These are phyloP conservation scores for Sarocladium oryzae DNA, from an alignment of 2,329 filamentous ascomycete species.

Conservation along the genomic window DNA sequence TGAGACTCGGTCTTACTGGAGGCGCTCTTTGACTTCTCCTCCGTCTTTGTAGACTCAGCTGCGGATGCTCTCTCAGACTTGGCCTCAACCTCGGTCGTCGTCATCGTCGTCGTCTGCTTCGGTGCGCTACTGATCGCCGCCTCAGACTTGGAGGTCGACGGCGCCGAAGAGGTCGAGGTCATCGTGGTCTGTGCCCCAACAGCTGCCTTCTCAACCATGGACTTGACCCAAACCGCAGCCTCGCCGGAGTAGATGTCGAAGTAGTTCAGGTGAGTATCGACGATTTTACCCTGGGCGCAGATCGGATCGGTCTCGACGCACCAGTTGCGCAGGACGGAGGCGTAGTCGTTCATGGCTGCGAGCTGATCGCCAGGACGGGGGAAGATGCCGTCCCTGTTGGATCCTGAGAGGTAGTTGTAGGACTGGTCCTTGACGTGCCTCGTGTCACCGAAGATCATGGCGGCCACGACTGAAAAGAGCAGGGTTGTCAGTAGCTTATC, in stretches of 20 bases:
- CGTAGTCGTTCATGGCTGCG: conserved; percentile 20
- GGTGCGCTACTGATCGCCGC: no score
- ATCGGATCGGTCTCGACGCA: conserved; percentile 29
- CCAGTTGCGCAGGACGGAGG: conserved; percentile 22
- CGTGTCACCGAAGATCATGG: conserved; percentile 24
- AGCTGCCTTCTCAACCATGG: background rate
- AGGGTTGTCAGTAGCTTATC: background rate
- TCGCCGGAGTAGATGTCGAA: conserved; percentile 13
- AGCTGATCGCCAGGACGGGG: conserved; percentile 22
- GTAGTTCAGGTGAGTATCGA: conserved; percentile 14
- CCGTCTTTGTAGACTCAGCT: background rate
- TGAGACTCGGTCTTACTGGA: background rate
- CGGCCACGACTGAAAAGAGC: conserved; percentile 23
- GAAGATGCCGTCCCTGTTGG: conserved; percentile 14
- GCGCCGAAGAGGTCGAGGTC: background rate
- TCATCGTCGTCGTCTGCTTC: background rate
- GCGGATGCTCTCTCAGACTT: background rate
- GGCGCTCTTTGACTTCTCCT: background rate
- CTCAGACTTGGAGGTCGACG: background rate
- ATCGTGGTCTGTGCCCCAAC: background rate
- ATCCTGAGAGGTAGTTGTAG: conserved; percentile 24
- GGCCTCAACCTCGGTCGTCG: background rate
- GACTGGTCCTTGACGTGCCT: conserved; percentile 26
- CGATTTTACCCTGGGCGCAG: conserved; percentile 24
- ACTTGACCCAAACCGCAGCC: conserved; percentile 11